Conservation (phyloP, 306 rosid species). For the Acmispon strigosus region DNA sequence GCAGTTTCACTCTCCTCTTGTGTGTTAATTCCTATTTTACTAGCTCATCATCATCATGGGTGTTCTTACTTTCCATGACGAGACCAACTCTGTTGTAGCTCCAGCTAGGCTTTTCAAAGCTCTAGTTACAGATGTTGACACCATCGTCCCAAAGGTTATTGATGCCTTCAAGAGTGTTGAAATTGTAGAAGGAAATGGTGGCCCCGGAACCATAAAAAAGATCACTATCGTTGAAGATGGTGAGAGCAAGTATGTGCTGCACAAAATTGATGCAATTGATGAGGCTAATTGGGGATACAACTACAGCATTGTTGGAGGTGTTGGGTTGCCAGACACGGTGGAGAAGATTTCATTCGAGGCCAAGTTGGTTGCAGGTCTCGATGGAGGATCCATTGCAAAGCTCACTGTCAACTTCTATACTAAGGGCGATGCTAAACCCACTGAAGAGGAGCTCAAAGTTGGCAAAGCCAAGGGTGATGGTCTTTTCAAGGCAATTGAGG, state of each 20-base stretch:
- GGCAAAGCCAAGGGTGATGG: not conserved
- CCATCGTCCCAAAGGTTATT: conserved; percentile 22
- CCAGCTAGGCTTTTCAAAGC: conserved; percentile 34
- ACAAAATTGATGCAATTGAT: conserved; percentile 15
- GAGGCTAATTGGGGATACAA: conserved; percentile 3
- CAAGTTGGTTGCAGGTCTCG: not conserved
- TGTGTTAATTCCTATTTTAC: too few relatives aligned
- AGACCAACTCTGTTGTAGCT: conserved; percentile 8
- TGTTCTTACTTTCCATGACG: conserved; percentile 15
- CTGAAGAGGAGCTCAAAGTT: too few relatives aligned
- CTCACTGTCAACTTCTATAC: not conserved
- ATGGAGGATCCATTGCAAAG: conserved; percentile 30
- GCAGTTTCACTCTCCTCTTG: too few relatives aligned
- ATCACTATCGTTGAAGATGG: not conserved
- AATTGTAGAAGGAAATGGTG: conserved; percentile 36
- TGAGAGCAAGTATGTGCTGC: not conserved
- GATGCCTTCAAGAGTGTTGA: conserved; percentile 8
- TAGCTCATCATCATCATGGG: conserved; percentile 22
- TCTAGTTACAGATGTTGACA: conserved; percentile 14
- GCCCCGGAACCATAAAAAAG: conserved; percentile 39
- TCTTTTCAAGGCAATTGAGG: too few relatives aligned
- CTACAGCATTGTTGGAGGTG: conserved; percentile 28
- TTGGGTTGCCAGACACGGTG: conserved; percentile 1
- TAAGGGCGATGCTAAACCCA: conserved; percentile 15
- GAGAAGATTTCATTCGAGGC: conserved; percentile 21